phyloP scores from a whole-genome alignment of 441 rosid species.

The Eutrema salsugineum region DNA sequence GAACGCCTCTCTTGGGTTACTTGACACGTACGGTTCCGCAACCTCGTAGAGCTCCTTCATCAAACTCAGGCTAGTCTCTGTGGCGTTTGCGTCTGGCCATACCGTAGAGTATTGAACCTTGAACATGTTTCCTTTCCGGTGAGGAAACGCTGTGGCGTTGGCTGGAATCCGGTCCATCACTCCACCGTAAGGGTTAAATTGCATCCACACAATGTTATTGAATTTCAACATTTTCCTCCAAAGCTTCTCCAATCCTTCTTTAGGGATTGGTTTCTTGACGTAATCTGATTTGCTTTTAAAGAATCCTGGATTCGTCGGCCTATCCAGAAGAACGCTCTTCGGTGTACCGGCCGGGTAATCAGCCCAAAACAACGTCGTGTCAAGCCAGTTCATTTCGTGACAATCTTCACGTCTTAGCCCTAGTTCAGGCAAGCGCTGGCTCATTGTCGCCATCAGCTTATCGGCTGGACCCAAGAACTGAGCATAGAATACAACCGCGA shows the following conservation, averaged over 20 bases:
- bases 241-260: conserved; percentile 44
- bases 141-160: conserved; percentile 48
- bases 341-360: conserved; percentile 47
- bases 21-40: conserved; percentile 55
- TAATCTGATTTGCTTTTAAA: conserved; percentile 70
- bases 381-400: conserved; percentile 58
- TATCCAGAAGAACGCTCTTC: conserved; percentile 51
- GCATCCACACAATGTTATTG: conserved; percentile 50
- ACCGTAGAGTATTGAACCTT: conserved; percentile 41
- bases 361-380: conserved; percentile 53
- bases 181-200: conserved; percentile 60
- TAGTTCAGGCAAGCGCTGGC: conserved; percentile 48
- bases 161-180: conserved; percentile 44
- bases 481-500: conserved; percentile 40
- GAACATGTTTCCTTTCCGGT: conserved; percentile 46
- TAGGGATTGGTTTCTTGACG: conserved; percentile 42
- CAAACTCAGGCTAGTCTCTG: conserved; percentile 10
- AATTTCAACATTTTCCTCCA: conserved; percentile 42
- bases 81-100: conserved; percentile 38
- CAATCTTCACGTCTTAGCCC: conserved; percentile 51
- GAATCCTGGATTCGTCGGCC: conserved; percentile 41
- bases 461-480: conserved; percentile 48
- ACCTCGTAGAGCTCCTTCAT: conserved; percentile 40
- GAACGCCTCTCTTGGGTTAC: conserved; percentile 51
- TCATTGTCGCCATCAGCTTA: conserved; percentile 27